Conservation (phyloP, 2,329 filamentous ascomycete species). For the Alternaria consortialis region DNA sequence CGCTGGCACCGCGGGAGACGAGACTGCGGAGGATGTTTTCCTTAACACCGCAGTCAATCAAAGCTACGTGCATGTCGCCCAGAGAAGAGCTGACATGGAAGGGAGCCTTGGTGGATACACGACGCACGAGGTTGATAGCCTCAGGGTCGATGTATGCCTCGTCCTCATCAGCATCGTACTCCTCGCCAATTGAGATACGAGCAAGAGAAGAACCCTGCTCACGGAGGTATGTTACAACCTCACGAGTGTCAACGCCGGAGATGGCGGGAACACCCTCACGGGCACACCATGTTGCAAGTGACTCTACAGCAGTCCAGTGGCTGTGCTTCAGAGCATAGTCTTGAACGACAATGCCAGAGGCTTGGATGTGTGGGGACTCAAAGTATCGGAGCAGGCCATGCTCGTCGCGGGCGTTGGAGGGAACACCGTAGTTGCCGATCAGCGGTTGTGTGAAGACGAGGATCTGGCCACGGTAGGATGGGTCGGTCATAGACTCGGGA, state of each 20-base stretch:
- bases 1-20: constrained; percentile 87
- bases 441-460: constrained; percentile 97
- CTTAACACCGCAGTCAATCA: constrained; percentile 98
- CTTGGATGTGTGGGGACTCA: constrained; percentile 97
- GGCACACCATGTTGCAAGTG: constrained; percentile 91
- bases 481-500: constrained; percentile 83
- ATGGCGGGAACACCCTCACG: constrained; percentile 96
- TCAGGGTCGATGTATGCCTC: constrained; percentile 95
- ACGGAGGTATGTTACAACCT: constrained; percentile 92
- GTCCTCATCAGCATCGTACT: constrained; percentile 98
- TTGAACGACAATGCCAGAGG: constrained; percentile 92
- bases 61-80: constrained; percentile 87
- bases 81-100: constrained; percentile 90
- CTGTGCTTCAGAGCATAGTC: constrained; percentile 94
- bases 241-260: constrained; percentile 95
- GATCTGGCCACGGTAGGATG: constrained; percentile 84
- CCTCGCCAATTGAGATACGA: constrained; percentile 92
- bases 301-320: constrained; percentile 98
- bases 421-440: constrained; percentile 98
- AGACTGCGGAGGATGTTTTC: constrained; percentile 98
- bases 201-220: constrained; percentile 97
- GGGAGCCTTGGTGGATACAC: constrained; percentile 96
- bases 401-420: constrained; percentile 83
- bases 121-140: constrained; percentile 95
- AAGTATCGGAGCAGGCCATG: constrained; percentile 96